Conservation (phyloP, 139 green algal genomes). For the Coccomyxa sp. region DNA sequence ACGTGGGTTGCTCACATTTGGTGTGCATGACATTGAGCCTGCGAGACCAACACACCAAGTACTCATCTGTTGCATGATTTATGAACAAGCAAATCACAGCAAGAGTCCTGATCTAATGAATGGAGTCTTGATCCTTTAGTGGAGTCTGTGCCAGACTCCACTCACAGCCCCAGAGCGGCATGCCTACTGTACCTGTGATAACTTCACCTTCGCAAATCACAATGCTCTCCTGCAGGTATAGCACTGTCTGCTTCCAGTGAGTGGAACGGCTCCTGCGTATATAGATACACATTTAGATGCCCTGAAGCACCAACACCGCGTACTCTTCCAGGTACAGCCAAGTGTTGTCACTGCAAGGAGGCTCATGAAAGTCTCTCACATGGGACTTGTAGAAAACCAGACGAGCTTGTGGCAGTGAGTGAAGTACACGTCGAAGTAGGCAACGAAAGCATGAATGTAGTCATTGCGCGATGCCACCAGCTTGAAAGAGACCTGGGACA, state of each 20-base stretch:
- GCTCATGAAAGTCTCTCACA: slow-evolving; percentile 3
- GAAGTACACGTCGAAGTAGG: slow-evolving; percentile 89
- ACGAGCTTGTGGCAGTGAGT: slow-evolving; percentile 77
- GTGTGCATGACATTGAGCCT: slow-evolving; percentile 56
- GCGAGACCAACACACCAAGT: neutral
- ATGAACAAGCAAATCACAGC: neutral
- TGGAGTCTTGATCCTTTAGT: neutral
- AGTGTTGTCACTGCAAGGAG: neutral
- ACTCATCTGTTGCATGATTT: neutral
- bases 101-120: neutral
- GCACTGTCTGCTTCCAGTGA: slow-evolving; percentile 93
- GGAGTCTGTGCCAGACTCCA: neutral
- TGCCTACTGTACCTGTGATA: slow-evolving; percentile 16
- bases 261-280: slow-evolving; percentile 32
- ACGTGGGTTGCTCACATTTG: slow-evolving; percentile 78
- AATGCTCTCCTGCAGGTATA: slow-evolving; percentile 87
- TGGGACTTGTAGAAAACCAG: slow-evolving; percentile 48
- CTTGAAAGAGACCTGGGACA: slow-evolving; percentile 49
- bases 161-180: neutral
- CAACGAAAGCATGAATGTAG: slow-evolving; percentile 89
- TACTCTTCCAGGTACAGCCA: neutral
- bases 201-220: slow-evolving; percentile 48
- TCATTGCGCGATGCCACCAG: slow-evolving; percentile 72
- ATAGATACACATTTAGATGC: neutral
- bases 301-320: neutral